These are phyloP conservation scores for Verticillium alfalfae DNA, from an alignment of 2,329 filamentous ascomycete genomes.

Conservation along the genomic window DNA sequence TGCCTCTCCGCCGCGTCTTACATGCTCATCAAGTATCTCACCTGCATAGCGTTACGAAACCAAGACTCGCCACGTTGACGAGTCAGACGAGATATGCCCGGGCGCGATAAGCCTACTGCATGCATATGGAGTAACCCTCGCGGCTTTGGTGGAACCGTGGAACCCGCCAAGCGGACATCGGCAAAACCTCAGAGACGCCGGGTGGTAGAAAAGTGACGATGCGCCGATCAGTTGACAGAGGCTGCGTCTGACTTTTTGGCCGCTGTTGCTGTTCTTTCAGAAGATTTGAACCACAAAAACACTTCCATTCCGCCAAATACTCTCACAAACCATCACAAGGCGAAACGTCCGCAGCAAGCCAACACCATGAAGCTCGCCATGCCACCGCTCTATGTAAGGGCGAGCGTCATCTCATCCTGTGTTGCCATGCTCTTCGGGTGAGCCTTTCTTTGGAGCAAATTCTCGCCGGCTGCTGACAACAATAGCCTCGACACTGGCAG, in stretches of 20 bases:
- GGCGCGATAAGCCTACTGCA: not conserved
- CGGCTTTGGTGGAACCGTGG: not conserved
- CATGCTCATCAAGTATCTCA: not conserved
- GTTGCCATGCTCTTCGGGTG: constrained; percentile 26
- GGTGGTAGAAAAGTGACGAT: not conserved
- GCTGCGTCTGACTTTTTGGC: not conserved
- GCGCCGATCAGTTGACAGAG: not conserved
- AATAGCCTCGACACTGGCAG: constrained; percentile 36
- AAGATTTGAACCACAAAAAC: not conserved
- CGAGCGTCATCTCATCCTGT: constrained; percentile 21
- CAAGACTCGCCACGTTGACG: not conserved
- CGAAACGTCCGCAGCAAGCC: no score
- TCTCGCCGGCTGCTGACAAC: not conserved
- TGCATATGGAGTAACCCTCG: not conserved
- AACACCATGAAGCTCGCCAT: not conserved
- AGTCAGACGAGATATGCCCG: not conserved
- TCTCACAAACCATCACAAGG: not conserved
- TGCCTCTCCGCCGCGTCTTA: not conserved
- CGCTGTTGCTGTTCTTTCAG: not conserved
- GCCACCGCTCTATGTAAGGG: constrained; percentile 20
- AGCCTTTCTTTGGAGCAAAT: not conserved
- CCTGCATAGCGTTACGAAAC: not conserved
- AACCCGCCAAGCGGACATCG: not conserved
- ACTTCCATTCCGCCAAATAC: not conserved
- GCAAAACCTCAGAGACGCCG: not conserved